Conservation (phyloP, 345 rosid genomes). For the Rubroshorea leprosula region DNA sequence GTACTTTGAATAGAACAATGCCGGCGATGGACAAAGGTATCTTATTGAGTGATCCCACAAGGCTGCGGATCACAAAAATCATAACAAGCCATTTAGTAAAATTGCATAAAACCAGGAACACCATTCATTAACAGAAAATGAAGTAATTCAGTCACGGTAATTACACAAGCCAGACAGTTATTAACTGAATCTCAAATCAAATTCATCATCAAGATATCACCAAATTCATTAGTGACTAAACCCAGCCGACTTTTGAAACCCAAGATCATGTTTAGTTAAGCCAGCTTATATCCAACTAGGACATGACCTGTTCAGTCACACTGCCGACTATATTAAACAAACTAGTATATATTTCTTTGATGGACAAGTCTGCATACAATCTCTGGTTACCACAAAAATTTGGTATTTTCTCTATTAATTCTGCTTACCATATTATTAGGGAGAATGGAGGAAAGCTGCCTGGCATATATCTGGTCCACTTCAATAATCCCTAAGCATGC, state of each 20-base stretch:
- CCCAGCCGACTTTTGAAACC: neutral
- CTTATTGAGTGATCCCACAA: constrained; percentile 94
- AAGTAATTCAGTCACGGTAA: neutral
- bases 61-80: constrained; percentile 52
- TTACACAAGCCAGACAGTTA: neutral
- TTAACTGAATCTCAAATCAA: constrained; percentile 25
- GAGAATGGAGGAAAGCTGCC: no score
- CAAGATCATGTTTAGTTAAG: neutral
- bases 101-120: neutral
- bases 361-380: neutral
- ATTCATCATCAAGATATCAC: neutral
- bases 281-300: no score
- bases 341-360: neutral
- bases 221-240: neutral
- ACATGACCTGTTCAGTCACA: no score
- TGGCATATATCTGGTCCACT: no score
- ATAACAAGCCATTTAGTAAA: constrained; percentile 3
- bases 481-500: no score
- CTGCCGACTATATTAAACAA: no score
- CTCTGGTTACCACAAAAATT: no score
- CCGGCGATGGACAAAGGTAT: constrained; percentile 88
- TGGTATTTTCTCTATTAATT: no score
- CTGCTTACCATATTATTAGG: no score
- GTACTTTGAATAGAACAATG: constrained; percentile 78
- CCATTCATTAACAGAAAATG: neutral